Conservation (phyloP, 345 rosid species). For the Draba incana region DNA sequence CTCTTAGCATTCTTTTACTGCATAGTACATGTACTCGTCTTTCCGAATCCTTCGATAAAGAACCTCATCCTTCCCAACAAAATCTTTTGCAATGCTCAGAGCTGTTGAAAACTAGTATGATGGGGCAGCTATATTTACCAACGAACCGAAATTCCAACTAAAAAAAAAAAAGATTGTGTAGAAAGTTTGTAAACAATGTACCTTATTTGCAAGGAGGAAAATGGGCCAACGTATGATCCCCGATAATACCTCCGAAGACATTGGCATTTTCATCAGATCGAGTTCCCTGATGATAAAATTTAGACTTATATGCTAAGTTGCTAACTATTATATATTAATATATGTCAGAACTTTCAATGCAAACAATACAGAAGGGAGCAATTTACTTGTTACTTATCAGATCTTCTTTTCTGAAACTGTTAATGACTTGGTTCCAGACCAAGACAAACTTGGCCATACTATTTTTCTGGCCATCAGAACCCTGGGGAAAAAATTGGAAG, state of each 20-base stretch:
- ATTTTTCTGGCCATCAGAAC: slow-evolving; percentile 48
- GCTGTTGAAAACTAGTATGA: slow-evolving; percentile 76
- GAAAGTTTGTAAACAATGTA: slow-evolving; percentile 29
- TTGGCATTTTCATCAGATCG: slow-evolving; percentile 84
- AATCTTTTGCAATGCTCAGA: slow-evolving; percentile 82
- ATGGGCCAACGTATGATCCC: slow-evolving; percentile 89
- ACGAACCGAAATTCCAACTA: slow-evolving; percentile 17
- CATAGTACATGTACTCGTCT: slow-evolving; percentile 86
- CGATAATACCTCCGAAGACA: slow-evolving; percentile 63
- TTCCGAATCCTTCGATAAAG: slow-evolving; percentile 73
- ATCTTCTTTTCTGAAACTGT: slow-evolving; percentile 78
- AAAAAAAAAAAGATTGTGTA: slow-evolving; percentile 2
- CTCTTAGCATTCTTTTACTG: slow-evolving; percentile 86
- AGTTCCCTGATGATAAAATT: slow-evolving; percentile 63
- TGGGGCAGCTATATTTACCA: slow-evolving; percentile 43
- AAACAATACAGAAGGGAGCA: slow-evolving; percentile 22
- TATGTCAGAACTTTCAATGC: slow-evolving; percentile 1
- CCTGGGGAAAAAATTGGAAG: slow-evolving; percentile 43
- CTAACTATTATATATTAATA: neutral
- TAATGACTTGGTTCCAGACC: slow-evolving; percentile 91
- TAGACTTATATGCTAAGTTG: slow-evolving; percentile 1
- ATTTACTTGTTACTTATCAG: slow-evolving; percentile 83
- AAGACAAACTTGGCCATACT: slow-evolving; percentile 78
- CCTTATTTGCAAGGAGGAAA: slow-evolving; percentile 93
- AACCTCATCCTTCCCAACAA: slow-evolving; percentile 62